Conservation (phyloP, 495 filamentous ascomycete genomes). For the Penicillium waksmanii region DNA sequence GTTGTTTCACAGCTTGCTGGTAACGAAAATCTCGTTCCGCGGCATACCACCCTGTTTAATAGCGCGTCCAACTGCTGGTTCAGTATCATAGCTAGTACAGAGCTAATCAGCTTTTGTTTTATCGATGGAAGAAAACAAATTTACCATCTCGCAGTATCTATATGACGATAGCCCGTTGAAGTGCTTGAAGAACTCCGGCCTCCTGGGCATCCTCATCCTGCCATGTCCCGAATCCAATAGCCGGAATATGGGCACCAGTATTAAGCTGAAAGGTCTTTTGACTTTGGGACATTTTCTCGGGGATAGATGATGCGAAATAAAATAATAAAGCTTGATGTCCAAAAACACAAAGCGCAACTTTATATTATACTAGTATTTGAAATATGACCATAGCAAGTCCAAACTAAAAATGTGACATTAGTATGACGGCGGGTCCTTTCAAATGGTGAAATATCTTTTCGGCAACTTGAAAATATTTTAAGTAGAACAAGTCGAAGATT, state of each 20-base stretch:
- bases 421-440: no score
- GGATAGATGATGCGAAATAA: background rate
- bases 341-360: no score
- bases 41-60: conserved; percentile 59
- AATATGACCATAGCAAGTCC: no score
- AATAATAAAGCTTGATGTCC: background rate
- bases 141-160: conserved; percentile 60
- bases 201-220: conserved; percentile 53
- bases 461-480: no score
- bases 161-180: conserved; percentile 64
- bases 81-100: conserved; percentile 50
- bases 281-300: background rate
- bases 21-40: conserved; percentile 67
- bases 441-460: no score
- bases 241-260: conserved; percentile 54
- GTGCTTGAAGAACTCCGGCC: conserved; percentile 47
- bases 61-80: conserved; percentile 57
- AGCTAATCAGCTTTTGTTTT: background rate
- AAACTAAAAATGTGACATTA: no score
- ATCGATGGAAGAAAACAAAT: conserved; percentile 20
- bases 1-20: conserved; percentile 72
- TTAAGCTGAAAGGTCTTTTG: conserved; percentile 40
- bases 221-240: conserved; percentile 54
- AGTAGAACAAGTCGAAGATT: no score
- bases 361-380: no score